Evolutionary conservation across 1,284 basidiomycete species (phyloP).

Genomic region (Austroboletus rostrupii): DNA sequence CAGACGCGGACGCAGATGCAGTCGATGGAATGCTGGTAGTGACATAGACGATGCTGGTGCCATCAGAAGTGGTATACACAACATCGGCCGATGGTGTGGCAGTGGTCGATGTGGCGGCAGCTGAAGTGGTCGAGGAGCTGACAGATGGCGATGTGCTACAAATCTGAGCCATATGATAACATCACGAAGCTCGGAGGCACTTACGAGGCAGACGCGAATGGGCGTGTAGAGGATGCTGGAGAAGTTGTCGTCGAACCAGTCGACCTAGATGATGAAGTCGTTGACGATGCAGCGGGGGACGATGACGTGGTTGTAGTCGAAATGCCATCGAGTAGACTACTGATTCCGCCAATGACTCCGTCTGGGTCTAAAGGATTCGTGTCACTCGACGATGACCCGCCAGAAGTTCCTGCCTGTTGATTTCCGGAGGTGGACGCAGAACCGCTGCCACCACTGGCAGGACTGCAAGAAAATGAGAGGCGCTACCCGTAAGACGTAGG

Average conservation of each 20-base stretch:
- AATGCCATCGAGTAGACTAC: constrained; percentile 15
- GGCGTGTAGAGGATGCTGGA: constrained; percentile 2
- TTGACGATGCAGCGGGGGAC: constrained; percentile 15
- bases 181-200: constrained; percentile 1
- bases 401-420: not conserved
- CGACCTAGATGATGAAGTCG: constrained; percentile 23
- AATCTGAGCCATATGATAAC: not conserved
- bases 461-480: constrained; percentile 5
- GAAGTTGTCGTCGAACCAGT: constrained; percentile 24
- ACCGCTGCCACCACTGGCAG: not conserved
- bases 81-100: constrained; percentile 2
- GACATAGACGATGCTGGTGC: constrained; percentile 25
- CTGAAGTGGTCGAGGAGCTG: not conserved
- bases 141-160: constrained; percentile 9
- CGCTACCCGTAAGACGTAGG: not conserved
- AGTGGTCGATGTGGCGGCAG: constrained; percentile 10
- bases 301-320: constrained; percentile 12
- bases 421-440: constrained; percentile 1
- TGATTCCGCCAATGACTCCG: constrained; percentile 14
- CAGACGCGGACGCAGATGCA: constrained; percentile 18
- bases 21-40: constrained; percentile 18
- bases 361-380: not conserved
- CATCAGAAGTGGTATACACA: constrained; percentile 20
- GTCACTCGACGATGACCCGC: not conserved
- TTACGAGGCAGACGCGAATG: constrained; percentile 18